phyloP scores from a whole-genome alignment of 139 green algal species.

The Gonium pectorale region DNA sequence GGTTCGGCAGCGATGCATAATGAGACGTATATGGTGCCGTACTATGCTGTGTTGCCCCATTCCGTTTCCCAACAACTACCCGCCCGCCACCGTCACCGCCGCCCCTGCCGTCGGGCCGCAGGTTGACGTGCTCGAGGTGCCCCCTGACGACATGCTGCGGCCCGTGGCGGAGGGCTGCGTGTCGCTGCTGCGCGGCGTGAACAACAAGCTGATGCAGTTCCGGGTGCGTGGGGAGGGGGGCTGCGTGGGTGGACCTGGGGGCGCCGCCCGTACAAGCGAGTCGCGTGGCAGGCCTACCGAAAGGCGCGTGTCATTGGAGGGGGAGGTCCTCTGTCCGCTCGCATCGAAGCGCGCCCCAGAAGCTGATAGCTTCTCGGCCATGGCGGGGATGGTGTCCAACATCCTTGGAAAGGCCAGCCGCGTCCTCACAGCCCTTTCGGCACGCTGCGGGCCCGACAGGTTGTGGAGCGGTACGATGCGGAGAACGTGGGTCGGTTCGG shows the following conservation, averaged over 20 bases:
- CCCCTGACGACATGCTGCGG: slow-evolving; percentile 41
- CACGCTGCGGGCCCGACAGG: background rate
- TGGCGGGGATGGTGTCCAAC: no score
- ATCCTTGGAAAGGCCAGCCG: no score
- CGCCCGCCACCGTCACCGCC: background rate
- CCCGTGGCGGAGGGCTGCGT: slow-evolving; percentile 60
- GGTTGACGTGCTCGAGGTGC: slow-evolving; percentile 46
- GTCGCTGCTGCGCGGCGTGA: slow-evolving; percentile 35
- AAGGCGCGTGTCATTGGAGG: no score
- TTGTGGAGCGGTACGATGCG: slow-evolving; percentile 2
- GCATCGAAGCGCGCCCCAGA: no score
- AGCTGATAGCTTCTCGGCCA: no score
- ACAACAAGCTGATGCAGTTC: slow-evolving; percentile 31
- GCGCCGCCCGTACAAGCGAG: no score
- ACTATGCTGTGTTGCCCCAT: no score
- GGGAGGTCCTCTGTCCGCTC: no score
- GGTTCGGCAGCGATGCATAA: no score
- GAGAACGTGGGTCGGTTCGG: slow-evolving; percentile 10
- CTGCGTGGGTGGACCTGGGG: background rate
- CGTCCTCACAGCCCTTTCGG: background rate
- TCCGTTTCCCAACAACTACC: background rate
- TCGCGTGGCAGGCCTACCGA: no score
- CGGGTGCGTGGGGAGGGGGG: background rate
- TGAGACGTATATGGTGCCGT: no score
- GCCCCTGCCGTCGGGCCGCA: background rate